These are phyloP conservation scores for Xylaria nigripes DNA, from an alignment of 495 filamentous ascomycete genomes.

Conservation along the genomic window DNA sequence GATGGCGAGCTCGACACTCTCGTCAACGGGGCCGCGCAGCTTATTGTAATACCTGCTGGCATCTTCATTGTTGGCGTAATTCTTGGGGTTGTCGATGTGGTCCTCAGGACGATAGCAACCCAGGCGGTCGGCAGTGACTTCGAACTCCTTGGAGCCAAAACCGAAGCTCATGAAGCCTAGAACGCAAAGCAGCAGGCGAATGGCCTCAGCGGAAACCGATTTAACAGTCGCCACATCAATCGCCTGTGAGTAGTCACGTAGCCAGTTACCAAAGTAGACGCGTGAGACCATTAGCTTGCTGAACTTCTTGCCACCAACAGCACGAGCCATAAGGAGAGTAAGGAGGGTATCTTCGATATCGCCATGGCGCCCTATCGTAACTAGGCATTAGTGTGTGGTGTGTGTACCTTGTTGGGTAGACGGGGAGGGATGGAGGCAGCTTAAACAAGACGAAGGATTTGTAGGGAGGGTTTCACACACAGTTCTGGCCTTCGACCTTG, in stretches of 20 bases:
- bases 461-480: constrained; percentile 24
- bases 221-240: constrained; percentile 86
- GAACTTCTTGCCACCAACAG: constrained; percentile 76
- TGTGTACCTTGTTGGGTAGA: not conserved
- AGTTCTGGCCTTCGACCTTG: constrained; percentile 75
- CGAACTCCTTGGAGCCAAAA: constrained; percentile 85
- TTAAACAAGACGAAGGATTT: not conserved
- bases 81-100: constrained; percentile 75
- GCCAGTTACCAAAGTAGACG: constrained; percentile 87
- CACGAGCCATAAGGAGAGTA: constrained; percentile 62
- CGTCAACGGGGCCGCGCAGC: constrained; percentile 74
- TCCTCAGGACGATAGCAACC: constrained; percentile 85
- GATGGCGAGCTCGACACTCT: constrained; percentile 66
- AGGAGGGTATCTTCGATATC: constrained; percentile 91
- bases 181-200: constrained; percentile 66
- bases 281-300: constrained; percentile 78
- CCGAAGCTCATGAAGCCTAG: constrained; percentile 58
- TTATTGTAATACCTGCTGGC: constrained; percentile 71
- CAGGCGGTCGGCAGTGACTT: constrained; percentile 78
- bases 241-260: constrained; percentile 73
- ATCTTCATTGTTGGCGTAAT: constrained; percentile 79
- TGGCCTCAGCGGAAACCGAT: constrained; percentile 78
- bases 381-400: not conserved
- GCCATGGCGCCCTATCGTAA: constrained; percentile 66
- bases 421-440: not conserved